Evolutionary conservation across 1,139 yeast genomes (phyloP).

Genomic region (Kodamaea plutei): DNA sequence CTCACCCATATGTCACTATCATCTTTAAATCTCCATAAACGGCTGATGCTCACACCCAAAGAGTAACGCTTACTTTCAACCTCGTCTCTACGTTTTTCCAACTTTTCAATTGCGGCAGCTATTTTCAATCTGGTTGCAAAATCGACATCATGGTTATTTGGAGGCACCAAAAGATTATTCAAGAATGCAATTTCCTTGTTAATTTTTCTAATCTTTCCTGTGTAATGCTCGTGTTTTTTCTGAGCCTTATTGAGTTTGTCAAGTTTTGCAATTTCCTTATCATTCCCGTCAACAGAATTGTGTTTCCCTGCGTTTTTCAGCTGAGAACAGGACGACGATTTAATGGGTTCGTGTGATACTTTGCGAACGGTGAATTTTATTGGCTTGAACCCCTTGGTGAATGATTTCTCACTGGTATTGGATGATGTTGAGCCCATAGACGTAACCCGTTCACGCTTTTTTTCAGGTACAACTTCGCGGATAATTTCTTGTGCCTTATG

Average conservation of each 20-base stretch:
- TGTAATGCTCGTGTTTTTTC: constrained; percentile 35
- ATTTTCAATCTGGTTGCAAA: constrained; percentile 42
- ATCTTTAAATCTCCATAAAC: constrained; percentile 43
- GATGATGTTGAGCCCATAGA: not conserved
- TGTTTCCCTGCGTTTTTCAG: constrained; percentile 6
- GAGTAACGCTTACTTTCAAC: constrained; percentile 41
- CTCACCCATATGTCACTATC: constrained; percentile 46
- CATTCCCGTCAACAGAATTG: constrained; percentile 4
- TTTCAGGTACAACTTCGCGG: constrained; percentile 1
- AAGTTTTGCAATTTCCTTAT: constrained; percentile 4
- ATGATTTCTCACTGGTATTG: constrained; percentile 1
- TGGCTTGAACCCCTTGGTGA: constrained; percentile 24
- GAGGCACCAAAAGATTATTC: constrained; percentile 36
- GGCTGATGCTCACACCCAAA: constrained; percentile 41
- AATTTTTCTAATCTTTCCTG: constrained; percentile 31
- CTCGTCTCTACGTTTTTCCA: constrained; percentile 40
- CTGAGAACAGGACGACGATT: constrained; percentile 6
- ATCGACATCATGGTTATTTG: constrained; percentile 44
- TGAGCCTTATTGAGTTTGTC: constrained; percentile 25
- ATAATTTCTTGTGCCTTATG: constrained; percentile 1
- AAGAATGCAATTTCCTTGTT: constrained; percentile 41
- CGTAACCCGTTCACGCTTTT: constrained; percentile 2
- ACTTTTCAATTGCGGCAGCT: constrained; percentile 40
- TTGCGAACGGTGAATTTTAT: constrained; percentile 42
- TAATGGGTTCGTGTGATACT: constrained; percentile 34